Base-by-base conservation (phyloP, 129 eudicot species). In the Flaveria bidentis region DNA sequence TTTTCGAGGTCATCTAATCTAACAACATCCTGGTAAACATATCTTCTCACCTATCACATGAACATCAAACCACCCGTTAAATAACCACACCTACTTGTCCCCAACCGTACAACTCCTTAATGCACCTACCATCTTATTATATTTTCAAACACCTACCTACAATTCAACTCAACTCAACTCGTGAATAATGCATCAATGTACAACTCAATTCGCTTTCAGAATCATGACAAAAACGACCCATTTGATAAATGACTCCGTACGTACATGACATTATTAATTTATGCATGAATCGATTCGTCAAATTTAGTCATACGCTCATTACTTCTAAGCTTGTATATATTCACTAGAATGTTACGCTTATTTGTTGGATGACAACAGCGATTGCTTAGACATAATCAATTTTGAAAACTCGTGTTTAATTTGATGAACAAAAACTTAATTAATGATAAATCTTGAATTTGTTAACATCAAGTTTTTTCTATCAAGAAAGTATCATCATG, bases 11-110 rank as follows among this genome's bases (percentile, higher is more conserved):
- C 98, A 67, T 86, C 91, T 87, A 90, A 74, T 85, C 98, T 82
- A 84, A 89, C 84, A 71, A 92, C 98, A 80, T 92, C 85, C 81
- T 92, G 96, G 78, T 92, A 92, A 45, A 92, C 89, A 83, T 92
- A 92, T 75, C 97, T 82, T 79, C 97, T 85, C 82, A 92, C 97
- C 97, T 92, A 83, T 80, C 78, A 82, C 41, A 82, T 81, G 69
- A 51, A 45, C 41, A 45, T 11, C 13, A 45, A 45, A 73, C 86
- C 63, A 57, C 49, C 65, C 68, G 84, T 60, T 78, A 39, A 81
- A 46, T 82, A 76, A 71, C 74, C 44, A 62, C 57, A 72, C 74
- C 68, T 55, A 76, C 62, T 53, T 71, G 81, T 53, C 71, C 47
- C 30, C 6, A 62, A 41, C 73, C 79, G 79, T 80, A 73, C 83